Base-by-base conservation (phyloP, 345 rosid genomes). In the Citrus medica region DNA sequence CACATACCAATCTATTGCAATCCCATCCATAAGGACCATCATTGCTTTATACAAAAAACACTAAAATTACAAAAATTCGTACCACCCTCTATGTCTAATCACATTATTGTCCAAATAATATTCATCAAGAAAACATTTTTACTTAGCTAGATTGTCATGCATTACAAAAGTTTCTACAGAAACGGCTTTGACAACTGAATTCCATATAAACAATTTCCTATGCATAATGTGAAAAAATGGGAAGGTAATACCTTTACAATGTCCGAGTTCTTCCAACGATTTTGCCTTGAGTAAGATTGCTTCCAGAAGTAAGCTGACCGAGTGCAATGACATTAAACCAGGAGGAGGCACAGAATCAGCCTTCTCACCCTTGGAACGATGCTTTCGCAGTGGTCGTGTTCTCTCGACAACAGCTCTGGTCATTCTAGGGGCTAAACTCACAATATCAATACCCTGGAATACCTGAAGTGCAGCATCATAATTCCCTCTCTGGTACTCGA, bases 401-500 rank as follows among this genome's bases (percentile, higher is more conserved):
- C 90, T 89, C 84, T 87, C 92, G 25, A 71, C 79, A 64, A 97
- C 91, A 64, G 98, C 94, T 74, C 76, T 86, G 25, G 72, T 83
- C 86, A 97, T 92, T 85, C 95, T 87, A 3, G 95, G 91, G 75
- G 85, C 80, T 77, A 94, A 90, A 73, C 81, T 84, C 78, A 74
- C 88, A 69, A 90, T 82, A 74, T 97, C 98, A 76, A 97, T 97
- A 33, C 98, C 98, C 73, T 85, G 98, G 80, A 94, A 92, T 38
- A 97, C 98, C 83, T 94, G 98, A 86, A 97, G 93, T 28, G 99
- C 98, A 27, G 97, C 99, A 80, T 90, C 98, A 71, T 88, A 94
- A 80, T 92, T 94, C 62, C 98, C 94, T 90, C 90, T 90, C 86
- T 92, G 98, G 80, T 87, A 92, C 79, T 94, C 99, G 28, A 94